These are phyloP conservation scores for Annulohypoxylon moriforme DNA, from an alignment of 495 filamentous ascomycete species.

Conservation along the genomic window DNA sequence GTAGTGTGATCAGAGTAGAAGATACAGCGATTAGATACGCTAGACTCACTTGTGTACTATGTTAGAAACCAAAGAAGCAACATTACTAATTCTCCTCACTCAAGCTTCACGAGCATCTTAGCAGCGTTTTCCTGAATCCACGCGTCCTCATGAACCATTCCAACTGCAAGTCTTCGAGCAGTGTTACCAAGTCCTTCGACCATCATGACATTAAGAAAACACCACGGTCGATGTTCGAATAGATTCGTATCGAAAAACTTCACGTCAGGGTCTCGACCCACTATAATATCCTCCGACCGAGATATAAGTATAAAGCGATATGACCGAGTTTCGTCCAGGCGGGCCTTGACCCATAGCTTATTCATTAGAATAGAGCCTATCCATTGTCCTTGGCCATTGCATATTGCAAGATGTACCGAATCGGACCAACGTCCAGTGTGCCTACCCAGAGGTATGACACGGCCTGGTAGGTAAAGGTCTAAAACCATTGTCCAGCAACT, in stretches of 20 bases:
- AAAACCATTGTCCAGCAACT: not conserved
- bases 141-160: not conserved
- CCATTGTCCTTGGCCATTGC: not conserved
- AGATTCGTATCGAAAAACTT: not conserved
- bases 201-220: not conserved
- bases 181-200: not conserved
- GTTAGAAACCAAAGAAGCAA: too few species aligned
- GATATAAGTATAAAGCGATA: slow-evolving; percentile 6
- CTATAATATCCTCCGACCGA: not conserved
- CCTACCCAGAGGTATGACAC: not conserved
- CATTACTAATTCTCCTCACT: too few species aligned
- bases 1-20: too few species aligned
- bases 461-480: not conserved
- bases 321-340: not conserved
- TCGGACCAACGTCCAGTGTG: not conserved
- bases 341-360: not conserved
- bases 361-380: not conserved
- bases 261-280: not conserved
- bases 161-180: not conserved
- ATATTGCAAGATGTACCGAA: not conserved
- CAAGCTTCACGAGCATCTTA: not conserved
- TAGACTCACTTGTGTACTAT: too few species aligned
- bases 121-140: not conserved
- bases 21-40: too few species aligned
- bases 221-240: not conserved